A percentile compares a stretch with the other conserved stretches of the same genome.
These are phyloP conservation scores for Scenedesmus sp. DNA, from an alignment of 163 green algal species.

Conservation along the genomic window DNA sequence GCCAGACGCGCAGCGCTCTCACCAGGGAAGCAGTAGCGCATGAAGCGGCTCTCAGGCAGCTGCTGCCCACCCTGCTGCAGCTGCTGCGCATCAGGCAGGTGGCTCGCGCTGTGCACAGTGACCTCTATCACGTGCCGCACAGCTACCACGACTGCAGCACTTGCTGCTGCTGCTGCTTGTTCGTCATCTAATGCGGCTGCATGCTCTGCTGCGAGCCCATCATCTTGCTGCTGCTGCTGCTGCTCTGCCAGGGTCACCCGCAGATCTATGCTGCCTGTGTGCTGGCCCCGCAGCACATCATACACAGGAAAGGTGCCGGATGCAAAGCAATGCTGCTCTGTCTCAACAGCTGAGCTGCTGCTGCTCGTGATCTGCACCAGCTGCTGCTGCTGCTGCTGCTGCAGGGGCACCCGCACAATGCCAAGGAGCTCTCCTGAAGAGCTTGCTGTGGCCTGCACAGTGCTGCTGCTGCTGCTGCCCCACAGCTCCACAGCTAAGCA, in stretches of 20 bases:
- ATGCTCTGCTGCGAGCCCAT: not conserved
- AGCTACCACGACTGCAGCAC: not conserved
- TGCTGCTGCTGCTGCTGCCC: constrained; percentile 7
- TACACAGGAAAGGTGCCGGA: constrained; percentile 36
- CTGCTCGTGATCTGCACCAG: not conserved
- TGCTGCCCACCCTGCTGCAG: constrained; percentile 2
- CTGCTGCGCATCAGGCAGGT: not conserved
- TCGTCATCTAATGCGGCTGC: not conserved
- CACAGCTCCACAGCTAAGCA: constrained; percentile 42
- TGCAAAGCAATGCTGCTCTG: constrained; percentile 8
- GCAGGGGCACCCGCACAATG: constrained; percentile 33
- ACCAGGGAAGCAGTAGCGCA: constrained; percentile 52
- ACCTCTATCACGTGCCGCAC: constrained; percentile 48
- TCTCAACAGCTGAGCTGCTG: not conserved
- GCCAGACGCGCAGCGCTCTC: not conserved
- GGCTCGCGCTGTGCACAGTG: constrained; percentile 9
- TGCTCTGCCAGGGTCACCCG: not conserved
- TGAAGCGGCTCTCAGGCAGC: constrained; percentile 39
- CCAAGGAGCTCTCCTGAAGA: constrained; percentile 16
- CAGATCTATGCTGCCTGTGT: constrained; percentile 11
- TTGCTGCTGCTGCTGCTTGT: not conserved
- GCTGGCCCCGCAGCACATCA: constrained; percentile 34
- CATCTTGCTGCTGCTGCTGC: not conserved
- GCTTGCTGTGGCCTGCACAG: not conserved
- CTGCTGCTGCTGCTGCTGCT: constrained; percentile 26